Conservation (phyloP, 306 rosid genomes). For the Begonia masoniana region DNA sequence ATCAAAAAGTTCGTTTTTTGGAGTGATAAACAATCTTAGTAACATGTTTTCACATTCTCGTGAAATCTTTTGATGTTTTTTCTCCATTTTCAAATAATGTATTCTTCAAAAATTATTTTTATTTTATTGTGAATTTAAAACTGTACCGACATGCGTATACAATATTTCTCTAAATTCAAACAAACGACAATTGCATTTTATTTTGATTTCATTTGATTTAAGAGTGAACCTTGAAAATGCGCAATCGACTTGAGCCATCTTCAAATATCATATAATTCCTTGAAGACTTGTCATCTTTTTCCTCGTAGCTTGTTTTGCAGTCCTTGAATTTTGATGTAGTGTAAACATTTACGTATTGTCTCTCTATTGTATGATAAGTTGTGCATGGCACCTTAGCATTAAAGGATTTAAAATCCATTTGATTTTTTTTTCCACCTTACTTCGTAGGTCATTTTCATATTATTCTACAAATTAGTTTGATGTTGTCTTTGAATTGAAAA, state of each 20-base stretch:
- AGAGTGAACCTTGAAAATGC: background rate
- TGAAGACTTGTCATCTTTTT: background rate
- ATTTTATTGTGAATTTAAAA: too few relatives aligned
- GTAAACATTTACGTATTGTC: conserved; percentile 2
- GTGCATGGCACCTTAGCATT: background rate
- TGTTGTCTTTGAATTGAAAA: background rate
- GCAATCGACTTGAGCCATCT: too few relatives aligned
- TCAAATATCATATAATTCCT: background rate
- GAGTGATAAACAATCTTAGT: too few relatives aligned
- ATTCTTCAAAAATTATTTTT: too few relatives aligned
- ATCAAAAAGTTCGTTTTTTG: too few relatives aligned
- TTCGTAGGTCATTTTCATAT: background rate
- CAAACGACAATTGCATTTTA: background rate
- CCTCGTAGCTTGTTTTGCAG: background rate
- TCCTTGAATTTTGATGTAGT: conserved; percentile 5
- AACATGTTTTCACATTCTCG: too few relatives aligned
- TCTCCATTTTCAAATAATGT: too few relatives aligned
- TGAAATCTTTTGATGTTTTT: too few relatives aligned
- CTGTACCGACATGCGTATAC: background rate
- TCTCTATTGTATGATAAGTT: background rate
- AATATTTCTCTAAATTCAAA: conserved; percentile 6
- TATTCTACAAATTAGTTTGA: background rate
- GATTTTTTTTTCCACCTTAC: background rate
- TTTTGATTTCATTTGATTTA: background rate
- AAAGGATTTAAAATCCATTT: conserved; percentile 4